Conservation (phyloP, 2,329 filamentous ascomycete genomes). For the Elsinoe perseae region DNA sequence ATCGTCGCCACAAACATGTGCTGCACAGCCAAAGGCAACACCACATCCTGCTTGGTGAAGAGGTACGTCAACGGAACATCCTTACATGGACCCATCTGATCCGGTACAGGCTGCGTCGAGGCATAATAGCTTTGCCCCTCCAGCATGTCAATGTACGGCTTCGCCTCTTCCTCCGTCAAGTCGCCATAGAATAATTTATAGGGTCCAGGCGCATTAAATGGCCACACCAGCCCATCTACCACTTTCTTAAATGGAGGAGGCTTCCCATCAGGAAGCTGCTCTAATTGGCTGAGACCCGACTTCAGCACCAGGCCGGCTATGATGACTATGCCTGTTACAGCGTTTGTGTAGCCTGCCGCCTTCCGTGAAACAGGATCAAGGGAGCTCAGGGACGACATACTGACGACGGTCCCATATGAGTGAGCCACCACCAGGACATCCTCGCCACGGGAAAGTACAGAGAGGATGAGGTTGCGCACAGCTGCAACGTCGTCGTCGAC, state of each 20-base stretch:
- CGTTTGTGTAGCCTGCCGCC: constrained; percentile 13
- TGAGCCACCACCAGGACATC: constrained; percentile 26
- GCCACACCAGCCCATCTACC: not conserved
- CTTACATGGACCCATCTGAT: constrained; percentile 14
- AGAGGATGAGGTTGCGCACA: constrained; percentile 19
- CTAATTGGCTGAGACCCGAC: constrained; percentile 1
- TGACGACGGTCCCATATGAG: constrained; percentile 25
- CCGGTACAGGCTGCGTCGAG: not conserved
- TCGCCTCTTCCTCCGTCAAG: constrained; percentile 23
- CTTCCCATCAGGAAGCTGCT: not conserved
- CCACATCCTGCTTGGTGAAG: constrained; percentile 30
- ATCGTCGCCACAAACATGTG: constrained; percentile 23
- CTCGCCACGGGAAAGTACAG: constrained; percentile 21
- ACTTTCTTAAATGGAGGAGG: not conserved
- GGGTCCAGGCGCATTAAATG: not conserved
- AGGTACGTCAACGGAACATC: constrained; percentile 33
- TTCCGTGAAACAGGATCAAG: constrained; percentile 15
- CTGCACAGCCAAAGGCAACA: constrained; percentile 28
- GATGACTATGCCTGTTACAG: constrained; percentile 19
- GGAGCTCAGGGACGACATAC: constrained; percentile 22
- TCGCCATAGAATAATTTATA: constrained; percentile 32
- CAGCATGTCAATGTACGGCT: constrained; percentile 19
- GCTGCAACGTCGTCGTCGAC: constrained; percentile 19
- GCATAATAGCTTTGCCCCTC: constrained; percentile 21
- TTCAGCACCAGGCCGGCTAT: constrained; percentile 16